phyloP scores from a whole-genome alignment of 192 early-diverging fungal species.

The Dissophora ornata region DNA sequence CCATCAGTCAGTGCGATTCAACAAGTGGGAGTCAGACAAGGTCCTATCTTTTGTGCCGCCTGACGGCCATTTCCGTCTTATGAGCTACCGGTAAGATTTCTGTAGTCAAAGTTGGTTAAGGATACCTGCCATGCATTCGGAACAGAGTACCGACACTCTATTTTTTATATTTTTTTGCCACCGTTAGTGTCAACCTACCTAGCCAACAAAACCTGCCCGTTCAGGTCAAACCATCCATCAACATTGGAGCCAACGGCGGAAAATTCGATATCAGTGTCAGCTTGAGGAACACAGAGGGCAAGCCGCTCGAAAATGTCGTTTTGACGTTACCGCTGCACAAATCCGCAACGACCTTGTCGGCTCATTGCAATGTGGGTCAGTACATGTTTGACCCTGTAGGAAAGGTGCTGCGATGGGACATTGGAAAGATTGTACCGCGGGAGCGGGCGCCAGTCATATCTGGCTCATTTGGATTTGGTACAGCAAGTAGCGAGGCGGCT shows the following conservation, averaged over 20 bases:
- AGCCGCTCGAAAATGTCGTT: conserved; percentile 73
- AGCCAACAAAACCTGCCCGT: conserved; percentile 68
- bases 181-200: conserved; percentile 66
- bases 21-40: conserved; percentile 83
- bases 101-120: too few species aligned
- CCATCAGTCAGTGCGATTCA: conserved; percentile 89
- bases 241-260: conserved; percentile 66
- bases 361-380: conserved; percentile 72
- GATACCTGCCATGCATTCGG: too few species aligned
- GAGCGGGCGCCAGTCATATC: conserved; percentile 71
- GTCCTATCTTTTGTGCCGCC: conserved; percentile 93
- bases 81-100: conserved; percentile 80
- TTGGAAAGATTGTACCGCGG: conserved; percentile 68
- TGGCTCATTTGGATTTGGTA: conserved; percentile 65
- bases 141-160: too few species aligned
- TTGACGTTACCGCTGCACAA: conserved; percentile 70
- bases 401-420: conserved; percentile 71
- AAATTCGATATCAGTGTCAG: conserved; percentile 78
- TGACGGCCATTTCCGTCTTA: conserved; percentile 90
- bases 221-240: conserved; percentile 71
- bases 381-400: conserved; percentile 79
- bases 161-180: not conserved
- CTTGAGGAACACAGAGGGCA: conserved; percentile 71
- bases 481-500: conserved; percentile 54
- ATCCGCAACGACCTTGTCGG: conserved; percentile 65